Evolutionary conservation across 352 stramenopile species (phyloP).

Genomic region (Albugo candida): DNA sequence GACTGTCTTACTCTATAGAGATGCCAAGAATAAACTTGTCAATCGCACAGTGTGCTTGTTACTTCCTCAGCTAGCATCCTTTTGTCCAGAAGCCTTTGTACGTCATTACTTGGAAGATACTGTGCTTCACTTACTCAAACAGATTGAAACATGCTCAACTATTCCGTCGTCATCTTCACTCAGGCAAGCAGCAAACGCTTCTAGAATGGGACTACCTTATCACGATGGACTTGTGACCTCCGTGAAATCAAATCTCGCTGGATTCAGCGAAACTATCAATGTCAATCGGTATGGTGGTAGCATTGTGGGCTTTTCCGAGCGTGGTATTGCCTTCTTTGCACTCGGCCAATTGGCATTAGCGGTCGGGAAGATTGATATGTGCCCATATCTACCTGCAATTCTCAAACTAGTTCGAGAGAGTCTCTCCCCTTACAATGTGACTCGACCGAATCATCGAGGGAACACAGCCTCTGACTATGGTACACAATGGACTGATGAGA

Average conservation of each 20-base stretch:
- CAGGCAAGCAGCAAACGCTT: slow-evolving; percentile 3
- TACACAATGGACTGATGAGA: too few relatives aligned
- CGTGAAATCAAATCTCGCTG: slow-evolving; percentile 3
- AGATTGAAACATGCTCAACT: slow-evolving; percentile 31
- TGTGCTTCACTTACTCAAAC: slow-evolving; percentile 71
- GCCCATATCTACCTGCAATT: slow-evolving; percentile 65
- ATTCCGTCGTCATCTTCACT: slow-evolving; percentile 9
- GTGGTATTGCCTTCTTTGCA: slow-evolving; percentile 78
- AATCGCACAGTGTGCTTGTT: slow-evolving; percentile 65
- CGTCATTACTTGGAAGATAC: slow-evolving; percentile 81
- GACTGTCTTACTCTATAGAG: slow-evolving; percentile 85
- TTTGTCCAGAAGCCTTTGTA: slow-evolving; percentile 86
- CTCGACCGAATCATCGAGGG: too few relatives aligned
- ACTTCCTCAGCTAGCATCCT: slow-evolving; percentile 84
- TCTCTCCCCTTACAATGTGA: slow-evolving; percentile 2
- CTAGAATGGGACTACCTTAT: slow-evolving; percentile 3
- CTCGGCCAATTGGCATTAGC: slow-evolving; percentile 86
- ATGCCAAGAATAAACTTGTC: slow-evolving; percentile 76
- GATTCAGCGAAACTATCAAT: slow-evolving; percentile 1
- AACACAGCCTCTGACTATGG: too few relatives aligned
- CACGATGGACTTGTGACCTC: slow-evolving; percentile 5
- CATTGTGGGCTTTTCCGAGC: slow-evolving; percentile 15
- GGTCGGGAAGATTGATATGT: slow-evolving; percentile 63
- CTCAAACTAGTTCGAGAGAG: slow-evolving; percentile 43
- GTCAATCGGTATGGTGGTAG: slow-evolving; percentile 4